Base-by-base conservation (phyloP, 2,329 filamentous ascomycete species). In the Sphaceloma murrayae region DNA sequence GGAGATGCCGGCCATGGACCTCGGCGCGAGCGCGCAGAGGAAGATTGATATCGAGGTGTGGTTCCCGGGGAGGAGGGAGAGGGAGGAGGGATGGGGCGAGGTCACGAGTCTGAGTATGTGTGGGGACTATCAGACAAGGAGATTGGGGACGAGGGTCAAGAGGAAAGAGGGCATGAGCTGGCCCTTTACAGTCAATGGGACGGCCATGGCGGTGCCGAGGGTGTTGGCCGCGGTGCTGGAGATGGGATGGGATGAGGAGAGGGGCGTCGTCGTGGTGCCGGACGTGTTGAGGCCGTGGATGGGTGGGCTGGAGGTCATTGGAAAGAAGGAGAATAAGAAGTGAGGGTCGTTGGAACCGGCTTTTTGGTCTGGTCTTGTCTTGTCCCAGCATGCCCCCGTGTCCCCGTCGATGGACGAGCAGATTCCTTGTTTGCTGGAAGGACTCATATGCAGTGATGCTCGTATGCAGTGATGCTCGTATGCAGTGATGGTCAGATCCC, bases 41-140 rank as follows among this genome's bases (percentile, higher is more conserved):
- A 98, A 98, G 63, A 75, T 82, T 52, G 91, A 98, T 61, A 94
- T 98, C 45, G 91, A 98, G 60, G 86, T 85, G 2, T 88, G 82
- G 64, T 96, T 98, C 67, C 91, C 91, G 0, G 88, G 84, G 30
- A 75, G 89, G 3, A 69, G 67, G 40, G 68, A 71, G 18, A 73
- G 70, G 45, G 73, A 80, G 52, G 70, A 75, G 8, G 87, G 85
- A 21, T 98, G 88, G 83, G 91, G 91, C 34, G 91, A 98, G 65
- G 80, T 98, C 43, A 94, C 88, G 0, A 89, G 82, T 32, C 80
- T 86, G 0, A 93, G 85, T 51, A 80, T 89, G 54, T 98, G 91
- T 65, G 91, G 85, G 1, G 91, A 98, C 63, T 98, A 96, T 65
- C 91, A 98, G 68, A 82, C 76, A 18, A 74, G 91, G 19, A 74